Evolutionary conservation across 805 yeast genomes (phyloP), one percentile per base, ranked within the genome.

Genomic region (Pichia occidentalis): DNA sequence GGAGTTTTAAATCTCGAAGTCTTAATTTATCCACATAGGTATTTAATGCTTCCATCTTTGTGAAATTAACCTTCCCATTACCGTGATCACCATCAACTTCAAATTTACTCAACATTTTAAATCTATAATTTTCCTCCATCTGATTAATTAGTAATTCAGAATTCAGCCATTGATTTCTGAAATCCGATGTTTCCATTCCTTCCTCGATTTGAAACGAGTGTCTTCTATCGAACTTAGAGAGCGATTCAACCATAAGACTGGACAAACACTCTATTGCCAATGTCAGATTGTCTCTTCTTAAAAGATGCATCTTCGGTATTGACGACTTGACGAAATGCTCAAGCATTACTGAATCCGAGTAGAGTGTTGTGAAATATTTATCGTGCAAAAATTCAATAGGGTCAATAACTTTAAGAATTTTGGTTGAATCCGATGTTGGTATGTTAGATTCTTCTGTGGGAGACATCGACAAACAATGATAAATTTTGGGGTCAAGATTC

Each of bases 251-350:
- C 9, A 52, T 36, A 26, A 51, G 46, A 14, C 31, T 44, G 8
- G 37, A 29, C 12, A 57, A 32, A 12, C 53, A 43, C 9, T 48
- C 46, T 27, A 37, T 40, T 2, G 46, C 54, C 25, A 52, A 29
- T 18, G 44, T 44, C 3, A 26, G 5, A 36, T 56, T 47, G 4
- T 54, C 48, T 21, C 49, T 51, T 4, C 60, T 40, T 7, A 59
- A 39, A 2, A 56, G 36, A 27, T 54, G 51, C 17, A 59, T 43
- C 29, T 60, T 49, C 0, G 63, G 54, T 6, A 60, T 31, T 1
- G 61, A 49, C 2, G 61, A 56, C 36, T 60, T 60, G 3, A 56
- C 45, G 30, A 60, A 59, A 32, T 50, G 51, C 36, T 56, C 57
- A 6, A 59, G 22, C 10, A 59, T 56, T 3, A 47, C 45, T 3